A percentile compares a stretch with the other conserved stretches of the same genome.
These are phyloP conservation scores for Claviceps pazoutovae DNA, from an alignment of 2,329 filamentous ascomycete species.

Conservation along the genomic window DNA sequence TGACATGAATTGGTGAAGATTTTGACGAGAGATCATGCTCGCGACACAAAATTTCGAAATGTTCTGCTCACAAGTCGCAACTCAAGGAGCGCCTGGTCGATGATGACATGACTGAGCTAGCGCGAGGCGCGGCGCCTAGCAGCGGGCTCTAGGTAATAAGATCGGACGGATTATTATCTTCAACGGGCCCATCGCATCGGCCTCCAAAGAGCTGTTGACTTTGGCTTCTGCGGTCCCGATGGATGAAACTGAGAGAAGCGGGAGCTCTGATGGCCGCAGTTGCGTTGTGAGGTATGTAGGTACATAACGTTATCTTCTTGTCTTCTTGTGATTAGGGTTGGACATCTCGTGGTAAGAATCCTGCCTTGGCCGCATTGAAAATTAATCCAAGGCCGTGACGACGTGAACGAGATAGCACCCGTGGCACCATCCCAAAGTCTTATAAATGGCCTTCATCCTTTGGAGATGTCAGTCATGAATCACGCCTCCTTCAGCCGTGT, in stretches of 20 bases:
- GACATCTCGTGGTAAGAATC: not conserved
- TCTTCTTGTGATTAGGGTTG: too few species aligned
- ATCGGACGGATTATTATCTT: constrained; percentile 6
- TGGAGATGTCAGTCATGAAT: too few species aligned
- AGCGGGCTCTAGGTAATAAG: constrained; percentile 14
- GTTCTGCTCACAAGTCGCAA: not conserved
- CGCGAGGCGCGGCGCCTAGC: constrained; percentile 20
- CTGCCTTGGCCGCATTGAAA: not conserved
- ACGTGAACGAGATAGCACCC: not conserved
- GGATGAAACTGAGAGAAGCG: not conserved
- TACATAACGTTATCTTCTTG: too few species aligned
- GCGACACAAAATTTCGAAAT: not conserved
- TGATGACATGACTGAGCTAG: constrained; percentile 13
- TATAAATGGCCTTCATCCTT: not conserved
- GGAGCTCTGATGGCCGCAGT: not conserved
- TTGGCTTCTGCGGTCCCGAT: not conserved
- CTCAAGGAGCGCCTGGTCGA: constrained; percentile 3
- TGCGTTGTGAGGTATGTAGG: too few species aligned
- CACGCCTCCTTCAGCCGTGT: too few species aligned
- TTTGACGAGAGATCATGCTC: not conserved
- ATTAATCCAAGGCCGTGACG: not conserved
- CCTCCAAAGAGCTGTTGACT: not conserved
- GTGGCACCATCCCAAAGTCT: too few species aligned
- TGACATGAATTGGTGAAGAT: not conserved
- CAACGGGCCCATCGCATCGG: not conserved